Base-by-base conservation (phyloP, 345 rosid species). In the Brassica rapa region DNA sequence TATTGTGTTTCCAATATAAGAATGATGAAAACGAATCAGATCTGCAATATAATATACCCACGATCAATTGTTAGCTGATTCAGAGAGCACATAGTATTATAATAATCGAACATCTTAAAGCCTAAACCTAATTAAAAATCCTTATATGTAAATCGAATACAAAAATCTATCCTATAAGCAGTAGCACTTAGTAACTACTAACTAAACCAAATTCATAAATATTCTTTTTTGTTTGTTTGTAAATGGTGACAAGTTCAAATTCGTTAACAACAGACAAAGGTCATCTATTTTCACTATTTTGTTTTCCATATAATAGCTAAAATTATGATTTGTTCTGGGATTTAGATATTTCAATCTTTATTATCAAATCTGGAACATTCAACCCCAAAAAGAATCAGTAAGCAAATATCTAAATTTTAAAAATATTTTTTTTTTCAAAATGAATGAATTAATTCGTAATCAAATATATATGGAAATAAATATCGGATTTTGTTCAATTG, bases 11-110 rank as follows among this genome's bases (percentile, higher is more conserved):
- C 35, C 19, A 27, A 27, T 61, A 12, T 27, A 60, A 60, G 16
- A 60, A 60, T 62, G 51, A 21, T 62, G 51, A 21, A 60, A 59
- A 43, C 59, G 59, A 55, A 55, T 55, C 61, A 55, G 6, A 55
- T 55, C 61, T 55, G 61, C 39, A 8, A 19, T 55, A 61, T 23
- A 59, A 59, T 59, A 59, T 68, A 76, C 16, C 11, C 11, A 49
- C 2, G 74, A 61, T 69, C 62, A 68, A 77, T 69, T 62, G 74
- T 62, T 62, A 69, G 80, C 75, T 77, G 80, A 77, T 46, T 69
- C 80, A 69, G 41, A 77, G 19, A 49, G 56, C 74, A 77, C 56
- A 32, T 25, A 49, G 3, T n/a, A 11, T 66, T 75, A 66, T 24
- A 57, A 68, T 59, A 68, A 0, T 2, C n/a, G 16, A 41, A 25